These are phyloP conservation scores for Fomitopsis betulina DNA, from an alignment of 1,284 basidiomycete genomes.

Conservation along the genomic window DNA sequence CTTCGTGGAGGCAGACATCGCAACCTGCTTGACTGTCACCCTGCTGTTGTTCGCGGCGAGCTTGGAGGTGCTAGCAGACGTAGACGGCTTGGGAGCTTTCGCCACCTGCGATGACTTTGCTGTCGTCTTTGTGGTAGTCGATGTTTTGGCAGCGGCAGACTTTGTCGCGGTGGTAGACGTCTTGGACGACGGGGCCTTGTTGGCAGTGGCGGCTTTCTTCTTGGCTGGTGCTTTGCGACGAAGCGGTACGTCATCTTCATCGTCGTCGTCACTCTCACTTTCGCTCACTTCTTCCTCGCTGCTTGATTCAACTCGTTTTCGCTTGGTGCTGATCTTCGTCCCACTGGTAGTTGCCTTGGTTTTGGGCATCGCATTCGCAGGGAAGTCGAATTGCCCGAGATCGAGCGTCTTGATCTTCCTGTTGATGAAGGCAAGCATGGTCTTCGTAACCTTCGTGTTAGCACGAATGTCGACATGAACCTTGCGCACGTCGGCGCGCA, in stretches of 20 bases:
- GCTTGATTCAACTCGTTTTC: neutral
- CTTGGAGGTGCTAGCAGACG: neutral
- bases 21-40: neutral
- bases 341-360: neutral
- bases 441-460: conserved; percentile 36
- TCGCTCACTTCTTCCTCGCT: conserved; percentile 9
- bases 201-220: neutral
- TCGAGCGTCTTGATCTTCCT: conserved; percentile 20
- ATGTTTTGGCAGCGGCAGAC: neutral
- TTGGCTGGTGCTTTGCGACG: neutral
- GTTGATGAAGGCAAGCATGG: conserved; percentile 35
- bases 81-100: neutral
- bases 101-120: neutral
- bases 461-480: conserved; percentile 38
- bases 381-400: conserved; percentile 20
- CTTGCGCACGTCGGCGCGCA: conserved; percentile 39
- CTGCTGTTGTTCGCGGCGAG: neutral
- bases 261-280: neutral
- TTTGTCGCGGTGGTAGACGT: neutral
- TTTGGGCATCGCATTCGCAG: conserved; percentile 13
- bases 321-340: neutral
- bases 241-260: conserved; percentile 6
- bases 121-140: neutral
- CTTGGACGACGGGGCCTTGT: neutral
- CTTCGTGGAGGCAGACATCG: neutral